Percentiles rank a stretch among this genome's conserved stretches.
phyloP scores from a whole-genome alignment of 495 filamentous ascomycete species.

The Hypoxylon trugodes region DNA sequence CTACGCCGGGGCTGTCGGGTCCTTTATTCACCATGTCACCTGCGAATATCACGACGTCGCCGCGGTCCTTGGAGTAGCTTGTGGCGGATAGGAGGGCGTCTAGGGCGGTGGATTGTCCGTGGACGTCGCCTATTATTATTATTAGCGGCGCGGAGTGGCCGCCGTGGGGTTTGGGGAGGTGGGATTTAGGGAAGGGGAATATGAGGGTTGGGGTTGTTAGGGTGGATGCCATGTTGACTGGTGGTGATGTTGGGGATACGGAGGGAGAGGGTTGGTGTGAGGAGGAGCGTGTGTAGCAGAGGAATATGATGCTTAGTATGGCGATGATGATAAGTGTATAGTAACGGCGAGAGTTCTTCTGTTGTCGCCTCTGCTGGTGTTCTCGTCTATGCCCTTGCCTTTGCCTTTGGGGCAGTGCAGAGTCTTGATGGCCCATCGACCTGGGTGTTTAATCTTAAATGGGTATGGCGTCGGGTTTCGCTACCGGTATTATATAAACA shows the following conservation, averaged over 20 bases:
- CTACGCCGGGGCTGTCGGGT: slow-evolving; percentile 80
- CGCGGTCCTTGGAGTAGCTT: slow-evolving; percentile 64
- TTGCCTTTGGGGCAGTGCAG: not conserved
- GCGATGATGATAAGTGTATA: slow-evolving; percentile 19
- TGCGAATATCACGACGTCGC: slow-evolving; percentile 81
- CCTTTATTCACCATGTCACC: slow-evolving; percentile 92
- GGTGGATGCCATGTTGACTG: slow-evolving; percentile 36
- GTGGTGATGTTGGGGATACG: not conserved
- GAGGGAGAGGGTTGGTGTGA: not conserved
- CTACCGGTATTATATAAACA: too few species aligned
- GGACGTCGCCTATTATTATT: slow-evolving; percentile 87
- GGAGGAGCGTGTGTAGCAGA: slow-evolving; percentile 24
- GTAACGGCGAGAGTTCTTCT: slow-evolving; percentile 14
- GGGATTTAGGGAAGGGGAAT: slow-evolving; percentile 47
- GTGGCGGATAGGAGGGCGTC: slow-evolving; percentile 71
- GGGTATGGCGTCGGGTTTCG: slow-evolving; percentile 18
- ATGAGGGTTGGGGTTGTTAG: slow-evolving; percentile 46
- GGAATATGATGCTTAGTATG: slow-evolving; percentile 12
- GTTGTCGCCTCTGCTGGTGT: slow-evolving; percentile 9
- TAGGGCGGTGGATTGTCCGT: slow-evolving; percentile 79
- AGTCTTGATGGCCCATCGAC: slow-evolving; percentile 17
- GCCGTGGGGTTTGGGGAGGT: slow-evolving; percentile 39
- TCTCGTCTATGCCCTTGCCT: too few species aligned
- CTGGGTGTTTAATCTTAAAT: not conserved
- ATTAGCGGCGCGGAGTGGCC: slow-evolving; percentile 50